Evolutionary conservation across 768 basidiomycete genomes (phyloP).

Genomic region (Leccinum barrowsii): DNA sequence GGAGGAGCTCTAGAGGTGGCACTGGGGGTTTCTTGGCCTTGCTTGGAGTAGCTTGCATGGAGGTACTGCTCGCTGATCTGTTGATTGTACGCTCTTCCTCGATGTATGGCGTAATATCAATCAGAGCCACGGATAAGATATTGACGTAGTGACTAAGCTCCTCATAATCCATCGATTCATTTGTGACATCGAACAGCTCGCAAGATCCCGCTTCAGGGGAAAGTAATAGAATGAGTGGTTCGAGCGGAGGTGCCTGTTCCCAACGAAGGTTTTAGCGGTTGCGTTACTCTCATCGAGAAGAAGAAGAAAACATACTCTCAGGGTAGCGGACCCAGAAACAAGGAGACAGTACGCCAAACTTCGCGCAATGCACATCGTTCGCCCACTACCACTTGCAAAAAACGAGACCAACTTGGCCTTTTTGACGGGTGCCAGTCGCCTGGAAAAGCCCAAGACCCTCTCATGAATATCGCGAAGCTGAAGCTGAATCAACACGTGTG

Average conservation of each 20-base stretch:
- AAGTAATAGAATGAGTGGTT: constrained; percentile 48
- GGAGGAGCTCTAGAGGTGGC: constrained; percentile 49
- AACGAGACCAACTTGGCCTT: constrained; percentile 49
- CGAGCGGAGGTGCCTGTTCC: constrained; percentile 49
- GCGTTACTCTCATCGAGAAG: not conserved
- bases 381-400: constrained; percentile 48
- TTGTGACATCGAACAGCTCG: constrained; percentile 51
- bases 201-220: constrained; percentile 38
- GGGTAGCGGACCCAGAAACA: not conserved
- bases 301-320: constrained; percentile 14
- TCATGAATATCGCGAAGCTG: constrained; percentile 49
- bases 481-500: not conserved
- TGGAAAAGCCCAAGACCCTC: constrained; percentile 41
- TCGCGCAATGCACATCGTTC: constrained; percentile 52
- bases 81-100: constrained; percentile 38
- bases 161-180: constrained; percentile 57
- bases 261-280: constrained; percentile 18
- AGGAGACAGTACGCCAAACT: constrained; percentile 48
- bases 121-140: constrained; percentile 57
- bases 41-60: constrained; percentile 23
- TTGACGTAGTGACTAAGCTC: constrained; percentile 52
- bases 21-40: constrained; percentile 31
- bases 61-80: constrained; percentile 7
- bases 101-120: constrained; percentile 56
- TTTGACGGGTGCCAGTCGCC: constrained; percentile 42